Evolutionary conservation across 83 land plant genomes (phyloP).

Genomic region (Larix sibirica): DNA sequence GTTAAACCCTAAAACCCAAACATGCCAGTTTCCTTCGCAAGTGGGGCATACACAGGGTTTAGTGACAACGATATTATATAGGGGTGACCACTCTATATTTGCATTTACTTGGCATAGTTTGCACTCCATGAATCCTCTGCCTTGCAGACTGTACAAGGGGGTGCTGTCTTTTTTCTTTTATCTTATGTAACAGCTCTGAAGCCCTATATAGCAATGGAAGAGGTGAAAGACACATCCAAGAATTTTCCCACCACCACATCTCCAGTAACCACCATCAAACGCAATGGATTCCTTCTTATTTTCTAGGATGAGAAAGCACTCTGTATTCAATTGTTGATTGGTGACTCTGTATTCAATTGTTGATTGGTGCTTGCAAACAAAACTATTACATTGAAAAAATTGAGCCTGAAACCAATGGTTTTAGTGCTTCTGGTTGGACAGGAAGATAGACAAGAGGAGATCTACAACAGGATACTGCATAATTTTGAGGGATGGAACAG

Average conservation of each 20-base stretch:
- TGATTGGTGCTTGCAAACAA: too few species aligned
- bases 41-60: slow-evolving; percentile 89
- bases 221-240: background rate
- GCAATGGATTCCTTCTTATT: background rate
- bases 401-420: too few species aligned
- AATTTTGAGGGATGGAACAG: too few species aligned
- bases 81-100: slow-evolving; percentile 78
- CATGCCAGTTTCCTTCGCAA: slow-evolving; percentile 80
- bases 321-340: too few species aligned
- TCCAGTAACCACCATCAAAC: background rate
- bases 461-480: too few species aligned
- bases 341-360: too few species aligned
- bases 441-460: too few species aligned
- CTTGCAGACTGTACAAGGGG: slow-evolving; percentile 61
- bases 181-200: background rate
- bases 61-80: slow-evolving; percentile 57
- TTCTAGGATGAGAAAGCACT: too few species aligned
- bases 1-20: background rate
- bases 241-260: background rate
- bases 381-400: too few species aligned
- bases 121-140: slow-evolving; percentile 69
- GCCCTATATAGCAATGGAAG: background rate
- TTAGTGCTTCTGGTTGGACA: too few species aligned
- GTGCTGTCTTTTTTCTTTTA: slow-evolving; percentile 36
- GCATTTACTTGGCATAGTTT: slow-evolving; percentile 70